A percentile compares a stretch with the other conserved stretches of the same genome.
phyloP scores from a whole-genome alignment of 306 rosid species.

The Lotus japonicus region DNA sequence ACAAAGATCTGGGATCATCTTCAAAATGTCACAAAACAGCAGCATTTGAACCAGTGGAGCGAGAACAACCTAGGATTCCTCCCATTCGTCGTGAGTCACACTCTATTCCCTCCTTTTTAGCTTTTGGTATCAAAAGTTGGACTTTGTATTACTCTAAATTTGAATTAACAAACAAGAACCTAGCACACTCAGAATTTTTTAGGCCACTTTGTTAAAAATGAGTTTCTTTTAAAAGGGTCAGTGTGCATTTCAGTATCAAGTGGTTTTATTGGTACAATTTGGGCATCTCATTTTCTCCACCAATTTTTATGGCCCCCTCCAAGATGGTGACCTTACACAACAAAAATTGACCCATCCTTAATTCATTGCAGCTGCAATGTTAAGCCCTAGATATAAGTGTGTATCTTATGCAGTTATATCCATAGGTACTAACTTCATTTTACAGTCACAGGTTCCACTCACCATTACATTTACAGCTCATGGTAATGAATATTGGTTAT shows the following conservation, averaged over 20 bases:
- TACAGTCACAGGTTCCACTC: conserved; percentile 23
- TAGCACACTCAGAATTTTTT: not conserved
- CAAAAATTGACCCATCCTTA: conserved; percentile 40
- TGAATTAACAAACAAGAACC: conserved; percentile 4
- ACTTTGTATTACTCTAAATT: conserved; percentile 2
- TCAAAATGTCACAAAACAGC: conserved; percentile 53
- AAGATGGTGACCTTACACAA: conserved; percentile 55
- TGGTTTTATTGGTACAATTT: conserved; percentile 9
- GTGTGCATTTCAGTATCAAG: conserved; percentile 11
- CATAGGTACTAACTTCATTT: conserved; percentile 14
- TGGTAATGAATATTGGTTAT: too few species aligned
- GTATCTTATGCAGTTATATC: not conserved
- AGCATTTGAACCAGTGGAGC: conserved; percentile 46
- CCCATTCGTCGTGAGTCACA: conserved; percentile 80
- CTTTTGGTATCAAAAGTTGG: not conserved
- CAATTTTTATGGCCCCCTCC: conserved; percentile 35
- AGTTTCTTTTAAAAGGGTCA: conserved; percentile 15
- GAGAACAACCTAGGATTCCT: conserved; percentile 65
- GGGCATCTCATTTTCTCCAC: conserved; percentile 12
- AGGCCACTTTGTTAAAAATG: too few species aligned
- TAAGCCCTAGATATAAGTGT: conserved; percentile 31
- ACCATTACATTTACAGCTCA: conserved; percentile 10
- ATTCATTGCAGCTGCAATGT: conserved; percentile 31
- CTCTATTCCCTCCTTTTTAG: not conserved
- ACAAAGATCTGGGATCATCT: conserved; percentile 58